phyloP scores from a whole-genome alignment of 1,139 yeast species.

The Entelexis sorbosivorans region DNA sequence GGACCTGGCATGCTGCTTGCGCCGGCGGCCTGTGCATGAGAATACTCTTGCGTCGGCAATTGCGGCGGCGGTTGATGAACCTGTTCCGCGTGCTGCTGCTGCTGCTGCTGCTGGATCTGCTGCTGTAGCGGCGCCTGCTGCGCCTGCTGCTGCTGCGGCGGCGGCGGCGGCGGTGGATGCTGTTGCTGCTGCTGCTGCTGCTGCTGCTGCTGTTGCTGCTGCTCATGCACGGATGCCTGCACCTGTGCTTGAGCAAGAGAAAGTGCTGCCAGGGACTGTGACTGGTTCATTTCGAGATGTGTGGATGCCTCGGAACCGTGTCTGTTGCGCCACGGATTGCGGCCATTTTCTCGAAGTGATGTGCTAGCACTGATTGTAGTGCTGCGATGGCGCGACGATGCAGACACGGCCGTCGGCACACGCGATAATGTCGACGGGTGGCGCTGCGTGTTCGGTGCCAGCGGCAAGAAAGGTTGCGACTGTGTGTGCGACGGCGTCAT shows the following conservation, averaged over 20 bases:
- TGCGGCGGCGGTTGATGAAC: not conserved
- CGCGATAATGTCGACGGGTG: not conserved
- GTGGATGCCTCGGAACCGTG: constrained; percentile 7
- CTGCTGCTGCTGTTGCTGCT: not conserved
- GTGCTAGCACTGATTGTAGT: constrained; percentile 10
- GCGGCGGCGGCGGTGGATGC: too few relatives aligned
- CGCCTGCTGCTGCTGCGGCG: not conserved
- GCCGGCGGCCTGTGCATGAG: not conserved
- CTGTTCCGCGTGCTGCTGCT: not conserved
- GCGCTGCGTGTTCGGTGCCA: not conserved
- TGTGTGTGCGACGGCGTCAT: constrained; percentile 4
- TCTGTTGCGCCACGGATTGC: not conserved
- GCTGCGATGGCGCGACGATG: constrained; percentile 13
- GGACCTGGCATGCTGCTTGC: not conserved
- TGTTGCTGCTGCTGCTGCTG: not conserved
- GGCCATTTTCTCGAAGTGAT: not conserved
- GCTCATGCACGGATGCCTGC: constrained; percentile 4
- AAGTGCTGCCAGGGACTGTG: not conserved
- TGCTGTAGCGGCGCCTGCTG: not conserved
- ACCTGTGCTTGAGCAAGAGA: not conserved
- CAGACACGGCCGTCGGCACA: constrained; percentile 8
- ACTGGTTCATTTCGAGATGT: not conserved
- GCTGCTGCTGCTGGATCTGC: not conserved
- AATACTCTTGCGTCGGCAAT: not conserved
- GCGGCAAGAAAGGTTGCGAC: not conserved